Evolutionary conservation across 768 basidiomycete species (phyloP), one percentile per base, ranked within the genome.

Genomic region (Pisolithus sp.): DNA sequence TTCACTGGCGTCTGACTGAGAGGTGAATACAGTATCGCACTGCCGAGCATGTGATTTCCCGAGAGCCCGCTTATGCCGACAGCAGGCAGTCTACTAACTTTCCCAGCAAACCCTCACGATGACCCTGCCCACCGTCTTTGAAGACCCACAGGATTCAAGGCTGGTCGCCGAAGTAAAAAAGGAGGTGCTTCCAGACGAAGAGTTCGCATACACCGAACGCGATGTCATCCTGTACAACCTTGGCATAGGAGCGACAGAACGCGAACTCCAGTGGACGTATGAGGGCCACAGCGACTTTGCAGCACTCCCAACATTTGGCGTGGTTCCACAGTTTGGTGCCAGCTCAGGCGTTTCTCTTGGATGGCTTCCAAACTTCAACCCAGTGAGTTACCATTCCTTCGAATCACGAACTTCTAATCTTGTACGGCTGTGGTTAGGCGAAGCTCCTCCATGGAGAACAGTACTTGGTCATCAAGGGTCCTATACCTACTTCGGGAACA

Each of bases 361-460:
- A 69, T 95, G 86, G 83, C 74, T 99, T 26, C 95, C 96, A 13
- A 89, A 97, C 68, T 98, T 85, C 76, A 94, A 94, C 63, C 93
- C 92, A 5, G 91, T 90, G 59, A 46, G 82, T 68, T 31, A n/a
- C 12, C 9, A 12, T 13, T 26, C n/a, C n/a, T 54, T 17, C 26
- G 26, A 26, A 26, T 7, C 26, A 26, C 4, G 26, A 26, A 26
- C 26, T 6, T 26, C 26, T 26, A 26, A 26, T 26, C 7, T 5
- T 26, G 5, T 2, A 42, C 28, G 15, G 38, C 48, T 52, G 38
- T 53, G 17, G 24, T 24, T 54, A 93, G 91, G 91, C 93, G 44
- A 97, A 92, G 70, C 76, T 99, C n/a, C 79, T 99, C 17, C 96
- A 99, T 65, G 96, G 96, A 42, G 96, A 99, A 65, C 96, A 98